Conservation (phyloP, 148 eudicot genomes). For the Amaranthus cruentus region DNA sequence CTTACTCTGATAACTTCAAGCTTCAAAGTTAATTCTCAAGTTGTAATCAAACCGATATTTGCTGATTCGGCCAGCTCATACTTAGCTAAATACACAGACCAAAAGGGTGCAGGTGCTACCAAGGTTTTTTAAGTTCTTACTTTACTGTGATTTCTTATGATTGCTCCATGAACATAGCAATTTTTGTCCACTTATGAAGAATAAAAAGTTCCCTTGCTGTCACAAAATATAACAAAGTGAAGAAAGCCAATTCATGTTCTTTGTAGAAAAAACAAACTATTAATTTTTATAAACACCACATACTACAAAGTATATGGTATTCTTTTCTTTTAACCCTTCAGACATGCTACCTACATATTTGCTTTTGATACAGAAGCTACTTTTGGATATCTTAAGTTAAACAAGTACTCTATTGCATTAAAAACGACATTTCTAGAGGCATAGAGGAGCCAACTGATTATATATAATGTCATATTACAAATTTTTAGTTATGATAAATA, state of each 20-base stretch:
- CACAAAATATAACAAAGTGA: background rate
- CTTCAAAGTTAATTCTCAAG: background rate
- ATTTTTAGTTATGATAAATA: no score
- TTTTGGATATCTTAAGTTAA: background rate
- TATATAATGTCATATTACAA: no score
- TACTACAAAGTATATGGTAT: background rate
- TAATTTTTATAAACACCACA: no score
- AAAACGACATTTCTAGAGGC: no score
- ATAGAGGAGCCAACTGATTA: no score
- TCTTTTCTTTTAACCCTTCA: background rate
- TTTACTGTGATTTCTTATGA: background rate
- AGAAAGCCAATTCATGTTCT: background rate
- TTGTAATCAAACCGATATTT: no score
- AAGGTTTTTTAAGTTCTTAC: background rate
- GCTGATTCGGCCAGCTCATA: background rate
- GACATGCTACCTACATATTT: background rate
- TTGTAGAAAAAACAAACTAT: background rate
- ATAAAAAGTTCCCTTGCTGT: slow-evolving; percentile 45
- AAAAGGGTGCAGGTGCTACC: background rate
- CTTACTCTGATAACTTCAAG: slow-evolving; percentile 5
- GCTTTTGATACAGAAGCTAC: background rate
- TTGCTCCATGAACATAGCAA: slow-evolving; percentile 19
- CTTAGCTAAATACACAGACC: background rate
- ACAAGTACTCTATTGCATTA: background rate
- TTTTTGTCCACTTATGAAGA: slow-evolving; percentile 34